These are phyloP conservation scores for Rhodofomes roseus DNA, from an alignment of 1,284 basidiomycete species.

Conservation along the genomic window DNA sequence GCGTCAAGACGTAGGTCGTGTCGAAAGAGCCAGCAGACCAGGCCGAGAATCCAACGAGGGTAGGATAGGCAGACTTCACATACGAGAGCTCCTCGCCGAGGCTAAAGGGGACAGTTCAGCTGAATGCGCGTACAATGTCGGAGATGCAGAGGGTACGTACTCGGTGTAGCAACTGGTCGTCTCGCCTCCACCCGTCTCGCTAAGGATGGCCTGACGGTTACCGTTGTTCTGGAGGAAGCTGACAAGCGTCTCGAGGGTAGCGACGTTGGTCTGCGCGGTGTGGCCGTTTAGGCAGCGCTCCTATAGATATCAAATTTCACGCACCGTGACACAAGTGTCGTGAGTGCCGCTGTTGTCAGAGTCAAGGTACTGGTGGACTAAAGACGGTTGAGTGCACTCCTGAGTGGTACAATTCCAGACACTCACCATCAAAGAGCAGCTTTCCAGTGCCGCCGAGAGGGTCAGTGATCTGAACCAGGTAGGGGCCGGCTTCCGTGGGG, in stretches of 20 bases:
- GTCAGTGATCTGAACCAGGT: constrained; percentile 49
- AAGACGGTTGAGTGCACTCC: constrained; percentile 17
- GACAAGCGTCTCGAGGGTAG: constrained; percentile 41
- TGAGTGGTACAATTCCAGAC: neutral
- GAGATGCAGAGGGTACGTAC: constrained; percentile 20
- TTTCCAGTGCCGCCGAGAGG: constrained; percentile 46
- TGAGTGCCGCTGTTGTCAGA: constrained; percentile 55
- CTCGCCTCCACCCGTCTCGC: constrained; percentile 57
- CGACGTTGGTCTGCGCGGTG: constrained; percentile 37
- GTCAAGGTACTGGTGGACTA: constrained; percentile 62
- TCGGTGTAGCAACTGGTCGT: constrained; percentile 44
- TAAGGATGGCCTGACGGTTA: constrained; percentile 51
- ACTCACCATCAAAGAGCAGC: constrained; percentile 51
- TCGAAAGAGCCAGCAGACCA: constrained; percentile 42
- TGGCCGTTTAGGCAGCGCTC: neutral
- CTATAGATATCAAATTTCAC: neutral
- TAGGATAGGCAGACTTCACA: constrained; percentile 41
- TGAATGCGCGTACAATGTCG: neutral
- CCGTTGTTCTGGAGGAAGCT: constrained; percentile 45
- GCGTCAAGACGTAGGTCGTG: constrained; percentile 32
- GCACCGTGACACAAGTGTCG: constrained; percentile 42
- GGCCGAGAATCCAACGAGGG: constrained; percentile 44
- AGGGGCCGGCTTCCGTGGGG: constrained; percentile 49
- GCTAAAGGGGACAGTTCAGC: constrained; percentile 19
- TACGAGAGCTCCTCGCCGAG: constrained; percentile 42